Evolutionary conservation across 257 asterid species (phyloP).

Genomic region (Apocynum venetum): DNA sequence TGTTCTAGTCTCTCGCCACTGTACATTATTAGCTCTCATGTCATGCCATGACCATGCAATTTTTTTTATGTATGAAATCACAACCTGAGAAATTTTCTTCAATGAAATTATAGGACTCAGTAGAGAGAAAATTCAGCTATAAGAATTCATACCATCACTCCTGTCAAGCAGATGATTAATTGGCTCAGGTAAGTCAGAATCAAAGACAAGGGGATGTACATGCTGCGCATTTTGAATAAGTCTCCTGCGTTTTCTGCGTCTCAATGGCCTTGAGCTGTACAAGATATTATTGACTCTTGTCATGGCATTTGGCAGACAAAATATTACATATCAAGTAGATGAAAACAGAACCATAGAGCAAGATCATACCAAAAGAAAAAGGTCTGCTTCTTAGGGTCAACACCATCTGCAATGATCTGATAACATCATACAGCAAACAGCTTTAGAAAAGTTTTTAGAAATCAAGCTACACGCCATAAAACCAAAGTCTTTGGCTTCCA

Average conservation of each 20-base stretch:
- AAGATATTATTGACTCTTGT: slow-evolving; percentile 25
- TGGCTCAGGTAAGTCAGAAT: slow-evolving; percentile 54
- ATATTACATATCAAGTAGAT: slow-evolving; percentile 17
- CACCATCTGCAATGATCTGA: slow-evolving; percentile 83
- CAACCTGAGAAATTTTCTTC: background rate
- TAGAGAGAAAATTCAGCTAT: background rate
- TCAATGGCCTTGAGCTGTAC: slow-evolving; percentile 64
- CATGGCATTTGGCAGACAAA: slow-evolving; percentile 24
- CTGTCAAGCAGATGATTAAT: slow-evolving; percentile 51
- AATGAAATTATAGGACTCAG: background rate
- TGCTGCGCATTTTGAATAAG: slow-evolving; percentile 48
- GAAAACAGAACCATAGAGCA: slow-evolving; percentile 16
- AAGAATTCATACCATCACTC: slow-evolving; percentile 57
- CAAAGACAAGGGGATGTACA: slow-evolving; percentile 67
- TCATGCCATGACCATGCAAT: background rate
- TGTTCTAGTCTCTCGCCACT: background rate
- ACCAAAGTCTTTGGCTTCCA: background rate
- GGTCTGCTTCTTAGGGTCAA: slow-evolving; percentile 86
- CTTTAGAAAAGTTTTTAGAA: background rate
- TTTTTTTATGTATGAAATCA: background rate
- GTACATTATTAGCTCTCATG: background rate
- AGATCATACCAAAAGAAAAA: slow-evolving; percentile 70
- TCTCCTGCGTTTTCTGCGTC: slow-evolving; percentile 48
- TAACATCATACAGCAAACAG: slow-evolving; percentile 7
- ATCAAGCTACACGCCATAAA: background rate